These are phyloP conservation scores for Fusarium sp. DNA, from an alignment of 2,329 filamentous ascomycete genomes.

Conservation along the genomic window DNA sequence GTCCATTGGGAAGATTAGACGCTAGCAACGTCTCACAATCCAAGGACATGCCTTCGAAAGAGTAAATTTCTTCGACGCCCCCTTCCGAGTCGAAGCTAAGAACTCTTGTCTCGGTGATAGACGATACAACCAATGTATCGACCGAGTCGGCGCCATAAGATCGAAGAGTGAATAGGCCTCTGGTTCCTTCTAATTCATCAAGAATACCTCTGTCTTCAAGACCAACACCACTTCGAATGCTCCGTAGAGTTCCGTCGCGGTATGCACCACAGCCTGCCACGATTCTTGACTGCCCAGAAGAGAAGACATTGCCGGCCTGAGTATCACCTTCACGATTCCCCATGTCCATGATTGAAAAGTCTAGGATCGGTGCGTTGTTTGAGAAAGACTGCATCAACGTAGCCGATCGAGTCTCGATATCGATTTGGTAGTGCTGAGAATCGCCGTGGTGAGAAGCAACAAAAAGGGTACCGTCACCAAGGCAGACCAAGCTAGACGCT, in stretches of 20 bases:
- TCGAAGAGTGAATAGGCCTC: conserved; percentile 76
- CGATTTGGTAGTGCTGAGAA: conserved; percentile 80
- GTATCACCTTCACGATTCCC: conserved; percentile 83
- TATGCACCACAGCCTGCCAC: conserved; percentile 93
- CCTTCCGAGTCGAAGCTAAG: conserved; percentile 81
- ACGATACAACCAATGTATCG: conserved; percentile 83
- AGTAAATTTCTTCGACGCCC: conserved; percentile 86
- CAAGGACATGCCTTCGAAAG: conserved; percentile 77
- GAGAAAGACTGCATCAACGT: conserved; percentile 73
- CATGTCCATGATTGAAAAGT: conserved; percentile 97
- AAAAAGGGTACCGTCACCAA: conserved; percentile 79
- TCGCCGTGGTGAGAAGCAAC: conserved; percentile 94
- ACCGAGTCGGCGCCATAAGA: conserved; percentile 60
- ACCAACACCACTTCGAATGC: conserved; percentile 92
- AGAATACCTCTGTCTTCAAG: conserved; percentile 87
- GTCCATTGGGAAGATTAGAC: conserved; percentile 70
- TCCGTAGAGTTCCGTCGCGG: conserved; percentile 87
- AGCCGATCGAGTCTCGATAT: conserved; percentile 57
- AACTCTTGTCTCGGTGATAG: conserved; percentile 83
- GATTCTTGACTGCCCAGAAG: conserved; percentile 91
- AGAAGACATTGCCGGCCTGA: conserved; percentile 85
- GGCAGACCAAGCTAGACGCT: conserved; percentile 81
- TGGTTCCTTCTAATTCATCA: conserved; percentile 79
- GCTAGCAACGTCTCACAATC: conserved; percentile 77
- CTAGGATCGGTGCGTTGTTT: conserved; percentile 91